Conservation (phyloP, 2,329 filamentous ascomycete genomes). For the Pezicula radicicola region DNA sequence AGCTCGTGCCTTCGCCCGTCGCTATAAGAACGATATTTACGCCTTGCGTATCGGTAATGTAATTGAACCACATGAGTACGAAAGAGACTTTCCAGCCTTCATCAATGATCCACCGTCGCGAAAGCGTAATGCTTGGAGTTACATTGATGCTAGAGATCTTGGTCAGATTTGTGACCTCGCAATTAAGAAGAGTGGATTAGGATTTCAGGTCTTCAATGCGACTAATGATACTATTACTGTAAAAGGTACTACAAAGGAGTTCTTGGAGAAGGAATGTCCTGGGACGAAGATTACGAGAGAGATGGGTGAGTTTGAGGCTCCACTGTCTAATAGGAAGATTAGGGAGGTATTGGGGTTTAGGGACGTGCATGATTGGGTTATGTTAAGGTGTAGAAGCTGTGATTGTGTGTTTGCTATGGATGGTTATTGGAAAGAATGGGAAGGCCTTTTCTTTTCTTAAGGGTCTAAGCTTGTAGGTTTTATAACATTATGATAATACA, state of each 20-base stretch:
- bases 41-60: conserved; percentile 58
- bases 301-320: conserved; percentile 57
- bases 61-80: conserved; percentile 59
- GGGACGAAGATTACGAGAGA: conserved; percentile 49
- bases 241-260: conserved; percentile 45
- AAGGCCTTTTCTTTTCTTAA: too few relatives aligned
- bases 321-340: conserved; percentile 59
- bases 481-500: too few relatives aligned
- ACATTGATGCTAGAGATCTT: conserved; percentile 59
- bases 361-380: conserved; percentile 53
- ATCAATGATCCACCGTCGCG: conserved; percentile 46
- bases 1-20: conserved; percentile 50
- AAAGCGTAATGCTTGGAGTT: conserved; percentile 59
- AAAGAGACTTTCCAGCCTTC: conserved; percentile 46
- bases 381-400: conserved; percentile 4
- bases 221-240: conserved; percentile 61
- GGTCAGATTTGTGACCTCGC: conserved; percentile 57
- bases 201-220: conserved; percentile 63
- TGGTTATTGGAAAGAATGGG: too few relatives aligned
- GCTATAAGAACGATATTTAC: conserved; percentile 58
- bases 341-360: conserved; percentile 54
- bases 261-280: conserved; percentile 47
- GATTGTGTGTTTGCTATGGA: neutral
- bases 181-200: conserved; percentile 50
- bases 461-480: too few relatives aligned